A percentile compares a stretch with the other conserved stretches of the same genome.
phyloP scores from a whole-genome alignment of 306 rosid species.

The Cajanus cajan region DNA sequence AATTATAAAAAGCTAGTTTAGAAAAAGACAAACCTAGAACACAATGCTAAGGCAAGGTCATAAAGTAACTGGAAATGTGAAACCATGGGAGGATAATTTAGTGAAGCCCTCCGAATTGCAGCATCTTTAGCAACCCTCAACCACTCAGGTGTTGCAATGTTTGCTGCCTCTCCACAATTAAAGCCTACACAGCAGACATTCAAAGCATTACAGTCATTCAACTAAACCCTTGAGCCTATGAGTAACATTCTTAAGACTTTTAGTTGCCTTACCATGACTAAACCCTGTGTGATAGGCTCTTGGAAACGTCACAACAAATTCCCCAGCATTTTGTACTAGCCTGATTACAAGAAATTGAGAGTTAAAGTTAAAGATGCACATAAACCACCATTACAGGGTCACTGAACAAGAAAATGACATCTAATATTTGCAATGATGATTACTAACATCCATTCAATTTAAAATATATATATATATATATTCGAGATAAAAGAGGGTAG shows the following conservation, averaged over 20 bases:
- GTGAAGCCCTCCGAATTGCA: constrained; percentile 96
- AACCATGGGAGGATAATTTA: constrained; percentile 97
- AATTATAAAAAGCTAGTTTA: constrained; percentile 27
- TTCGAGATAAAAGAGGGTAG: neutral
- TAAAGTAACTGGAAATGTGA: constrained; percentile 97
- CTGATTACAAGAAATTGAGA: constrained; percentile 50
- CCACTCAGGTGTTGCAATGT: constrained; percentile 99
- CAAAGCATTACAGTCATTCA: constrained; percentile 36
- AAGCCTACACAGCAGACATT: constrained; percentile 60
- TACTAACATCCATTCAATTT: neutral
- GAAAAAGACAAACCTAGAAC: constrained; percentile 75
- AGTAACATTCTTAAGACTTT: constrained; percentile 9
- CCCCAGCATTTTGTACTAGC: constrained; percentile 98
- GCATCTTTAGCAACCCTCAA: constrained; percentile 95
- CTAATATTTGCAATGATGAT: constrained; percentile 19
- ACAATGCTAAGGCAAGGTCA: constrained; percentile 89
- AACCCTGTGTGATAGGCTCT: constrained; percentile 99
- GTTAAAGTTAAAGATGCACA: constrained; percentile 32
- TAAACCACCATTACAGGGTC: constrained; percentile 17
- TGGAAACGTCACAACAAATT: constrained; percentile 98
- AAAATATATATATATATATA: neutral
- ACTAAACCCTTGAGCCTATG: neutral
- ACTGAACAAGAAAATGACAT: constrained; percentile 22
- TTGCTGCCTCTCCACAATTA: constrained; percentile 97
- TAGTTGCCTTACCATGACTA: constrained; percentile 83